Evolutionary conservation across 805 yeast genomes (phyloP).

Genomic region (Candida odintsovae): DNA sequence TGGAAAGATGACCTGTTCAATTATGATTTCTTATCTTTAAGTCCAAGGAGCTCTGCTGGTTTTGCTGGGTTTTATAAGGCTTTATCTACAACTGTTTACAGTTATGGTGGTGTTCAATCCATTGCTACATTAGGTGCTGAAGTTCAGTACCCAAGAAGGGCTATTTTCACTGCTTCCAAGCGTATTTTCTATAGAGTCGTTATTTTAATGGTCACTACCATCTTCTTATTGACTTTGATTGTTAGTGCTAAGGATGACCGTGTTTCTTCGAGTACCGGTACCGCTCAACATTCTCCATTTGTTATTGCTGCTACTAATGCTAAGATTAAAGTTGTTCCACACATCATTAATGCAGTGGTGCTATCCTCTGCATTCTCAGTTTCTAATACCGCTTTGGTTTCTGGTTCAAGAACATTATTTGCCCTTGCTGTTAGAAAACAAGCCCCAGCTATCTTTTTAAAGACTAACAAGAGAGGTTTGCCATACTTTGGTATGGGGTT

Average conservation of each 20-base stretch:
- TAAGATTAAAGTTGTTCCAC: conserved; percentile 29
- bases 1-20: conserved; percentile 20
- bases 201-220: conserved; percentile 24
- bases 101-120: conserved; percentile 37
- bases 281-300: conserved; percentile 30
- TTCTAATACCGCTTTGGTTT: conserved; percentile 25
- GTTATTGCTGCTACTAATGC: conserved; percentile 45
- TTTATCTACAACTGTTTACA: conserved; percentile 35
- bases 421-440: conserved; percentile 32
- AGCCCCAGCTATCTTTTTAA: conserved; percentile 31
- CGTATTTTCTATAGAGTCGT: conserved; percentile 27
- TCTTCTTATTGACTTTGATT: conserved; percentile 28
- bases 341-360: conserved; percentile 33
- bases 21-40: conserved; percentile 8
- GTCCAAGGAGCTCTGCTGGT: conserved; percentile 18
- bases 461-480: conserved; percentile 27
- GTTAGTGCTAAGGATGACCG: conserved; percentile 25
- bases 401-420: conserved; percentile 28
- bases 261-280: conserved; percentile 26
- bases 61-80: conserved; percentile 28
- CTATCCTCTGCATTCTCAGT: conserved; percentile 35
- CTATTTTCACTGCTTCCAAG: conserved; percentile 28
- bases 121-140: conserved; percentile 41
- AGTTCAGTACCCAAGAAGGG: conserved; percentile 29
- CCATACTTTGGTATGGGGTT: conserved; percentile 24